Base-by-base conservation (phyloP, 2,329 filamentous ascomycete genomes). In the Paecilomyces variotii region DNA sequence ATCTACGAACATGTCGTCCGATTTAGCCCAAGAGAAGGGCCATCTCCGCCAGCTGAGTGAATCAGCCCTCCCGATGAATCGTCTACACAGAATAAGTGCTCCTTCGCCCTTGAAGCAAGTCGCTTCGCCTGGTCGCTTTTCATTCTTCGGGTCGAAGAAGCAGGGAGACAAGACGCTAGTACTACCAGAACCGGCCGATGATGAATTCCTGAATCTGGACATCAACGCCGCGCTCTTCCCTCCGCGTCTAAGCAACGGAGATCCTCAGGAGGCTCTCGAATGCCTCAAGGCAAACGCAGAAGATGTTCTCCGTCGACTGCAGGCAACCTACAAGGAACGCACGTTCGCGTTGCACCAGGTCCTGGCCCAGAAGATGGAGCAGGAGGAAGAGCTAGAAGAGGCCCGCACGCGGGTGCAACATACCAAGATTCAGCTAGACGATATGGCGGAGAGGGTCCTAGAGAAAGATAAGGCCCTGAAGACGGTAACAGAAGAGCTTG, bases 301-400 rank as follows among this genome's bases (percentile, higher is more conserved):
- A 64, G 72, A 71, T n/a, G 71, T 84, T 1, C 74, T 86, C 53
- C 72, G 76, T 56, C 77, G 79, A 30, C 79, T 85, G 66, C 84
- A 86, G 68, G 70, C 72, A 3, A 82, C 82, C 2, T 85, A 87
- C 69, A 80, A 80, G 61, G 72, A 79, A 60, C 76, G 81, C 59
- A 76, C 75, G 0, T 76, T 78, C 56, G 75, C 77, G 30, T 72
- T 86, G 51, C 76, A 79, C 45, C 78, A 81, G 60, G 76, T 79
- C 2, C 72, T 79, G 35, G 80, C 79, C 3, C 82, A 85, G 63
- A 80, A 83, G 60, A 80, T 79, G 56, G 80, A 81, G 10, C 81
- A 83, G 63, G 76, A 78, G n/a, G 84, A 86, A 62, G 84, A 87
- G 67, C 75, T 84, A 0, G 82, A 85, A 60, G 84, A 86, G 64